A percentile compares a stretch with the other conserved stretches of the same genome.
phyloP scores from a whole-genome alignment of 2,329 filamentous ascomycete genomes.

The Beauveria australis region DNA sequence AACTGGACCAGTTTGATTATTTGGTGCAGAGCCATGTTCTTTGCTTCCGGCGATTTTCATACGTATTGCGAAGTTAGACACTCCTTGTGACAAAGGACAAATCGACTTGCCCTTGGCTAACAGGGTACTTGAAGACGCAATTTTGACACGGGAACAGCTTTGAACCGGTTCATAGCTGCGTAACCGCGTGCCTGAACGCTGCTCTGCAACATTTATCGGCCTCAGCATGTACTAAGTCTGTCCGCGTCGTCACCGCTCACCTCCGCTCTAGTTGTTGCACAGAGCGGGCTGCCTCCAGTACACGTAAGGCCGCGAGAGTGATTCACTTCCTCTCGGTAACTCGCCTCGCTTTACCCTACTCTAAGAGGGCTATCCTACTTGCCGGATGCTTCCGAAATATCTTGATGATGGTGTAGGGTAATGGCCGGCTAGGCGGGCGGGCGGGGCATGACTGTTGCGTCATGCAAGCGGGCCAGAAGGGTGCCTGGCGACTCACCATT shows the following conservation, averaged over 20 bases:
- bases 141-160: no score
- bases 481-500: background rate
- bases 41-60: background rate
- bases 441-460: constrained; percentile 5
- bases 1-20: constrained; percentile 2
- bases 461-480: constrained; percentile 8
- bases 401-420: background rate
- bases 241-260: no score
- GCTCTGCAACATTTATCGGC: no score
- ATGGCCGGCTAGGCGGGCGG: background rate
- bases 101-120: background rate
- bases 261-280: no score
- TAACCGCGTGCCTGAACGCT: no score
- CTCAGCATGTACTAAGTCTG: no score
- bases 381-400: background rate
- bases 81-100: background rate
- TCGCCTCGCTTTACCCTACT: no score
- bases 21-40: constrained; percentile 5
- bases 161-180: no score
- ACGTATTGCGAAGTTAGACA: background rate
- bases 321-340: no score
- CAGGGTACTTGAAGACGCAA: background rate
- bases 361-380: no score
- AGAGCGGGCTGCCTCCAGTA: no score
- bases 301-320: no score